A percentile compares a stretch with the other conserved stretches of the same genome.
phyloP scores from a whole-genome alignment of 441 rosid species.

The Jatropha multifida region DNA sequence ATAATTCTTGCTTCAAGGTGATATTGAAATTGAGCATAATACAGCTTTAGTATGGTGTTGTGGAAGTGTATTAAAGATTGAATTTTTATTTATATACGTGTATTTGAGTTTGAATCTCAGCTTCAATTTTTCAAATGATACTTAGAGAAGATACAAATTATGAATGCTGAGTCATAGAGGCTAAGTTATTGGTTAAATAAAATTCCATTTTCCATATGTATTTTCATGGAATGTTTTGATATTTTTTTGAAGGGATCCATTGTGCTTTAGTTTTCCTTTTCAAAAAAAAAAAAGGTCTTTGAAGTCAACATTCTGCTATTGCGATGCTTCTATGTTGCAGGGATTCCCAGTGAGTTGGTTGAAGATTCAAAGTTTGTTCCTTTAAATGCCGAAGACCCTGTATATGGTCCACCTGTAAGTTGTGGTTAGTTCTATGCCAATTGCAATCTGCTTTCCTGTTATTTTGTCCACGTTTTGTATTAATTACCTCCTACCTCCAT shows the following conservation, averaged over 20 bases:
- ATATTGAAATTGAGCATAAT: not conserved
- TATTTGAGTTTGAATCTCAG: not conserved
- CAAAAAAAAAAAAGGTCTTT: not conserved
- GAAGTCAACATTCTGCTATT: not conserved
- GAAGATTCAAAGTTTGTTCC: conserved; percentile 86
- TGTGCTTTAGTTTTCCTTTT: not conserved
- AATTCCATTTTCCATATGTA: not conserved
- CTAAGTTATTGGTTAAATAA: not conserved
- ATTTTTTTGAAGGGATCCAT: not conserved
- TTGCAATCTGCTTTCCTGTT: not conserved
- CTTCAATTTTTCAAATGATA: not conserved
- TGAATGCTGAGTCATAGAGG: not conserved
- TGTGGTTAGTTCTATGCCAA: conserved; percentile 37
- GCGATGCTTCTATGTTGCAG: conserved; percentile 27
- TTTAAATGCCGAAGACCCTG: conserved; percentile 59
- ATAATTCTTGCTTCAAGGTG: not conserved
- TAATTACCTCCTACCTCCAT: not conserved
- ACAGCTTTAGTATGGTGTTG: not conserved
- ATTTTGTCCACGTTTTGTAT: not conserved
- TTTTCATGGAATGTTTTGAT: not conserved
- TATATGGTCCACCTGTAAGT: conserved; percentile 86
- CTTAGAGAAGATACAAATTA: not conserved
- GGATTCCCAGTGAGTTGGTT: conserved; percentile 41
- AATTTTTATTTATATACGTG: not conserved
- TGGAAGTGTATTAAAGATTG: not conserved